phyloP scores from a whole-genome alignment of 1,284 basidiomycete genomes.

The Flammula alnicola region DNA sequence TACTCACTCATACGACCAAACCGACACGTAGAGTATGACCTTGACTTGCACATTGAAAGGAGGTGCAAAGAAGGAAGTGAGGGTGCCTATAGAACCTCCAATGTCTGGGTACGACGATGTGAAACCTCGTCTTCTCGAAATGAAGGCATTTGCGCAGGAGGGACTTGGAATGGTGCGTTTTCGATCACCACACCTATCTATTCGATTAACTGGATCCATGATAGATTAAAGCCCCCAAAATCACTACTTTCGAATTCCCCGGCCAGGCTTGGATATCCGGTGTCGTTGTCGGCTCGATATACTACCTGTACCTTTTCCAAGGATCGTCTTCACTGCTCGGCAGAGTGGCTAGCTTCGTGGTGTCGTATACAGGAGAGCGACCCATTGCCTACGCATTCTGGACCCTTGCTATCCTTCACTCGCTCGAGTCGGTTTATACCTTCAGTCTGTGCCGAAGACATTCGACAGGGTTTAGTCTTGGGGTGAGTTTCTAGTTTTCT shows the following conservation, averaged over 20 bases:
- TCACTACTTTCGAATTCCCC: constrained; percentile 59
- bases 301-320: constrained; percentile 21
- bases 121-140: constrained; percentile 73
- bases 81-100: constrained; percentile 68
- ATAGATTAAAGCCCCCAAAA: constrained; percentile 67
- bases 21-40: constrained; percentile 63
- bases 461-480: constrained; percentile 52
- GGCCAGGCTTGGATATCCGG: constrained; percentile 22
- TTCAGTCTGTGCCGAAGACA: constrained; percentile 58
- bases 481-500: constrained; percentile 50
- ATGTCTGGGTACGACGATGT: constrained; percentile 77
- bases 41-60: constrained; percentile 62
- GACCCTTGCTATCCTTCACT: constrained; percentile 42
- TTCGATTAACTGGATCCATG: no score
- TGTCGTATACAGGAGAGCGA: constrained; percentile 22
- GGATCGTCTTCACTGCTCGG: constrained; percentile 25
- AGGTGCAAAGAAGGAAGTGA: constrained; percentile 52
- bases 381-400: constrained; percentile 26
- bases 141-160: constrained; percentile 77
- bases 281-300: constrained; percentile 15
- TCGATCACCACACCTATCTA: neutral
- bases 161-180: constrained; percentile 71
- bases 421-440: constrained; percentile 58
- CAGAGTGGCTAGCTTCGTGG: constrained; percentile 23
- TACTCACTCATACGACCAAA: neutral